Base-by-base conservation (phyloP, 2,329 filamentous ascomycete genomes). In the Arthrobotrys sinensis region DNA sequence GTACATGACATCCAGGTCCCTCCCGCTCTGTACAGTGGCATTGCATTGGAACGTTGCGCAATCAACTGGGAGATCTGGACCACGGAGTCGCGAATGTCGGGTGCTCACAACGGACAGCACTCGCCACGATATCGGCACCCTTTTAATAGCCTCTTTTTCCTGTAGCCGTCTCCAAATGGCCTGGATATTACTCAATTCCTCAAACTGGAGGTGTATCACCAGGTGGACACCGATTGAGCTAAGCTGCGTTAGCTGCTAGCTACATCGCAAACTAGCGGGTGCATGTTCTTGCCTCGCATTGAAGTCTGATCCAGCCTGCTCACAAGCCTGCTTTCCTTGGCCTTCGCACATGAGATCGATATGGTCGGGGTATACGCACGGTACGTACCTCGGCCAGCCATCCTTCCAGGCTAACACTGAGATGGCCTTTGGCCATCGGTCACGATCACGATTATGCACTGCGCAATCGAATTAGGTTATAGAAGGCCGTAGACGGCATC, bases 401-500 rank as follows among this genome's bases (percentile, higher is more conserved):
- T 60, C 55, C 36, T 60, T 24, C 53, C 46, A 69, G 36, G n/a
- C 50, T 55, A 60, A 50, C 40, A 60, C 32, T 46, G 66, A 53
- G 53, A 48, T 60, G 55, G 55, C 55, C 55, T 43, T 43, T 43
- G 55, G 24, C 55, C 55, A 60, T 60, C 55, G 55, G 55, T 60
- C 55, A 60, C 55, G 55, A 43, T 43, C 65, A 43, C 36, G 65
- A 66, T 70, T 45, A 62, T 72, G 67, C 68, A 68, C 70, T 60
- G 55, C 40, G 19, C n/a, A 60, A 36, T 57, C 43, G 53, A 63
- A 78, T 78, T 78, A 78, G 67, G 75, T 72, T 78, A 78, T 43
- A 72, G 45, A 78, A 78, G 75, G 75, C 67, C 75, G 75, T 78
- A 65, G 75, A 78, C 75, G 75, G 75, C 67, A 78, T 78, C 48